These are phyloP conservation scores for Vigna radiata DNA, from an alignment of 306 rosid species.

Conservation along the genomic window DNA sequence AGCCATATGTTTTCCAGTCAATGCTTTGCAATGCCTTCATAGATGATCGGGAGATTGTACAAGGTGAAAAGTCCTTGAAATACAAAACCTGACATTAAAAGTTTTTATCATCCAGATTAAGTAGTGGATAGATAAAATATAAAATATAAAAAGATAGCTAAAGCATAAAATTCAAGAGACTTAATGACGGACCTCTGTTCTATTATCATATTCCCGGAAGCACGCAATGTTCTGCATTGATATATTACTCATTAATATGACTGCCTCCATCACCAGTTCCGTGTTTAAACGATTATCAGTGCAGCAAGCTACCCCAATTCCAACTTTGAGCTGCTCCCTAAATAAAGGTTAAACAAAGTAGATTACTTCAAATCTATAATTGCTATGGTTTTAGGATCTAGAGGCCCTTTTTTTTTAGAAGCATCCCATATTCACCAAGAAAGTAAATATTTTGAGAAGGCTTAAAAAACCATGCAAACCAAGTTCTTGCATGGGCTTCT, in stretches of 20 bases:
- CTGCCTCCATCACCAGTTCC: conserved; percentile 72
- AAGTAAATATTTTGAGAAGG: not conserved
- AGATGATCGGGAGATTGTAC: conserved; percentile 59
- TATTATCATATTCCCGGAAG: conserved; percentile 52
- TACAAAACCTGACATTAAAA: conserved; percentile 68
- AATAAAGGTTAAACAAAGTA: conserved; percentile 31
- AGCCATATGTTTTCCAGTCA: conserved; percentile 86
- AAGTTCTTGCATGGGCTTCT: conserved; percentile 35
- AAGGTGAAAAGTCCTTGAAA: conserved; percentile 73
- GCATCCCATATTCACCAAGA: no score
- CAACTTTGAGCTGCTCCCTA: conserved; percentile 84
- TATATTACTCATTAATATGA: conserved; percentile 67
- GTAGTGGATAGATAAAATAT: conserved; percentile 30
- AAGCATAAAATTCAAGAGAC: conserved; percentile 33
- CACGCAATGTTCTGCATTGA: conserved; percentile 59
- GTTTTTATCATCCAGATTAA: conserved; percentile 35
- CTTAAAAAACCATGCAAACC: conserved; percentile 21
- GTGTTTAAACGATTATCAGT: conserved; percentile 48
- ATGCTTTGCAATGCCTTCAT: conserved; percentile 70
- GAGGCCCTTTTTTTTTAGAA: no score
- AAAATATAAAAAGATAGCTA: conserved; percentile 31
- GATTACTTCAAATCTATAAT: conserved; percentile 21
- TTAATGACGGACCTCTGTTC: conserved; percentile 67
- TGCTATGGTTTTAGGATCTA: conserved; percentile 23
- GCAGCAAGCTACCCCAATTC: conserved; percentile 70